Evolutionary conservation across 768 basidiomycete species (phyloP).

Genomic region (Amanita thiersii): DNA sequence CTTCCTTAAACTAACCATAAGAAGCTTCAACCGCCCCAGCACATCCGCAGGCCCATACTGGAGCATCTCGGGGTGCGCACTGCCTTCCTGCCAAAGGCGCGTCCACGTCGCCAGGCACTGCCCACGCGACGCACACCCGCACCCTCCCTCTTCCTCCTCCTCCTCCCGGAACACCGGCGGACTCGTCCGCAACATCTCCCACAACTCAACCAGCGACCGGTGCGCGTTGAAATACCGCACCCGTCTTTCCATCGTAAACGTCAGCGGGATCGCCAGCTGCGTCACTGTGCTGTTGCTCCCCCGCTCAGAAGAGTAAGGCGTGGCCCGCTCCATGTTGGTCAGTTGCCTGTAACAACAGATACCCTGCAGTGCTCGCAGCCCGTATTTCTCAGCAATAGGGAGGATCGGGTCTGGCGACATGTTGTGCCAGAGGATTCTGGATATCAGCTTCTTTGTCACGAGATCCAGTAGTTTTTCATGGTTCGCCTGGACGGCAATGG

Average conservation of each 20-base stretch:
- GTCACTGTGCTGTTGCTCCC: constrained; percentile 23
- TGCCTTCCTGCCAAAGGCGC: constrained; percentile 42
- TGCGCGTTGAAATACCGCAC: constrained; percentile 51
- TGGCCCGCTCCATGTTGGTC: constrained; percentile 27
- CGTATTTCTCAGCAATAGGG: constrained; percentile 34
- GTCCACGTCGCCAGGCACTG: constrained; percentile 44
- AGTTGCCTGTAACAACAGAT: constrained; percentile 47
- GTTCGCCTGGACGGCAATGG: constrained; percentile 41
- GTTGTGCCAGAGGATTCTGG: constrained; percentile 45
- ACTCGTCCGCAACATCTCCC: constrained; percentile 41
- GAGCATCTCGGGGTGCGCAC: constrained; percentile 37
- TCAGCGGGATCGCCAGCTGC: constrained; percentile 20
- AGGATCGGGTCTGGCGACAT: constrained; percentile 40
- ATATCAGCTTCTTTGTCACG: constrained; percentile 41
- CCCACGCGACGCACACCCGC: constrained; percentile 41
- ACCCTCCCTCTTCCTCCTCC: no score
- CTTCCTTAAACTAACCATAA: constrained; percentile 31
- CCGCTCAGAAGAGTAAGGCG: constrained; percentile 15
- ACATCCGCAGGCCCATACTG: constrained; percentile 45
- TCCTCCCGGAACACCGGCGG: constrained; percentile 34
- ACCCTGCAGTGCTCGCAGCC: constrained; percentile 32
- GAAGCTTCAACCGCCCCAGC: constrained; percentile 43
- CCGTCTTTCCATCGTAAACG: constrained; percentile 26
- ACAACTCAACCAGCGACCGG: constrained; percentile 41
- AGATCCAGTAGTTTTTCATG: constrained; percentile 39